Conservation (phyloP, 2,329 filamentous ascomycete species). For the Lachnellula hyalina region DNA sequence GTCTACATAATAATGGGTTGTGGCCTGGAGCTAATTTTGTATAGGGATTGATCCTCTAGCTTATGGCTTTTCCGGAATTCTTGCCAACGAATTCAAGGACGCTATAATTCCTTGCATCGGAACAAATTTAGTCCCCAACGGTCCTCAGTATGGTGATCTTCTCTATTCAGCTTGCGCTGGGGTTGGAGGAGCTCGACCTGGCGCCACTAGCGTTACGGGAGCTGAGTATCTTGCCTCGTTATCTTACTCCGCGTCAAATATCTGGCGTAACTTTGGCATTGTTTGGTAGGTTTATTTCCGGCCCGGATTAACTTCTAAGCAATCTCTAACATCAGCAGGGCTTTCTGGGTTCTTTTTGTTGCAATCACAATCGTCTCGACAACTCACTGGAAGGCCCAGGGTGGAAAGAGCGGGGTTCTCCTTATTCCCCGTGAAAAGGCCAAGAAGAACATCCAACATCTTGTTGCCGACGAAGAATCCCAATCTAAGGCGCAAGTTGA, state of each 20-base stretch:
- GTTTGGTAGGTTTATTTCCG: conserved; percentile 35
- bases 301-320: background rate
- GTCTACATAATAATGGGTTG: background rate
- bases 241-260: conserved; percentile 45
- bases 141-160: conserved; percentile 41
- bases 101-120: conserved; percentile 47
- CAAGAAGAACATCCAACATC: conserved; percentile 34
- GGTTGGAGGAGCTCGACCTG: conserved; percentile 48
- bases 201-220: conserved; percentile 47
- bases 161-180: conserved; percentile 50
- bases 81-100: conserved; percentile 65
- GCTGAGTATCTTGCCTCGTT: conserved; percentile 52
- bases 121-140: conserved; percentile 45
- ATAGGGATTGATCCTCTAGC: conserved; percentile 63
- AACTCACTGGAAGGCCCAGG: conserved; percentile 47
- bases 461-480: conserved; percentile 45
- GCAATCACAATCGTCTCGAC: conserved; percentile 54
- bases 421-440: conserved; percentile 58
- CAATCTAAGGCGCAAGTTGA: conserved; percentile 10
- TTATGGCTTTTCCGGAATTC: conserved; percentile 63
- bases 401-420: conserved; percentile 48
- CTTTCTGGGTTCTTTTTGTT: conserved; percentile 57
- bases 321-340: conserved; percentile 22
- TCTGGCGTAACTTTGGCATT: conserved; percentile 60
- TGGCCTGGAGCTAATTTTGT: conserved; percentile 41